Evolutionary conservation across 176 grass and related monocot genomes (phyloP).

Genomic region (Musa schizocarpa): DNA sequence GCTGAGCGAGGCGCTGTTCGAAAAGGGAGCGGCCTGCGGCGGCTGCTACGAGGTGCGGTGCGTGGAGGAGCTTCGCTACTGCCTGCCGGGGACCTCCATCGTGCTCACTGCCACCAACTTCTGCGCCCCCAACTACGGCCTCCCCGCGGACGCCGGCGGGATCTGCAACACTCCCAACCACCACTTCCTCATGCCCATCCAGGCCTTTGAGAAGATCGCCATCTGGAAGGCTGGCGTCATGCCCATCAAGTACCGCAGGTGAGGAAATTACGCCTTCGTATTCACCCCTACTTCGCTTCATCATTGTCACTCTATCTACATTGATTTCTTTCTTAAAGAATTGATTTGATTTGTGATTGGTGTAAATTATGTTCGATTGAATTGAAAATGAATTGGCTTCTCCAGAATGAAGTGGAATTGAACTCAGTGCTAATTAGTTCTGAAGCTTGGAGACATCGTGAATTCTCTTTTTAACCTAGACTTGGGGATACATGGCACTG

Average conservation of each 20-base stretch:
- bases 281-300: not conserved
- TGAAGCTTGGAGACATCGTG: not conserved
- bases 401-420: not conserved
- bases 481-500: not conserved
- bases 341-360: not conserved
- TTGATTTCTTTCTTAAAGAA: not conserved
- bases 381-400: not conserved
- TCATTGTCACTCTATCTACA: not conserved
- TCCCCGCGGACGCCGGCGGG: slow-evolving; percentile 72
- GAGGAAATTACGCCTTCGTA: slow-evolving; percentile 1
- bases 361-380: not conserved
- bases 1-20: slow-evolving; percentile 81
- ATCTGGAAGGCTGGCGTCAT: slow-evolving; percentile 99
- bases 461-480: not conserved
- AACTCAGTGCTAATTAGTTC: not conserved
- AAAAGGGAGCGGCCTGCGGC: slow-evolving; percentile 74
- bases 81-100: slow-evolving; percentile 90
- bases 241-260: slow-evolving; percentile 96
- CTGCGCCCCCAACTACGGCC: slow-evolving; percentile 86
- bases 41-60: slow-evolving; percentile 96
- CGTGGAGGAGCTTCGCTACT: slow-evolving; percentile 81
- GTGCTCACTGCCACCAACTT: slow-evolving; percentile 91
- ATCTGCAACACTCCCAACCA: slow-evolving; percentile 92
- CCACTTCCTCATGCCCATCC: slow-evolving; percentile 92
- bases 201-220: slow-evolving; percentile 96